A percentile compares a stretch with the other conserved stretches of the same genome.
phyloP scores from a whole-genome alignment of 2,329 filamentous ascomycete genomes.

The Drechslerella stenobrocha region DNA sequence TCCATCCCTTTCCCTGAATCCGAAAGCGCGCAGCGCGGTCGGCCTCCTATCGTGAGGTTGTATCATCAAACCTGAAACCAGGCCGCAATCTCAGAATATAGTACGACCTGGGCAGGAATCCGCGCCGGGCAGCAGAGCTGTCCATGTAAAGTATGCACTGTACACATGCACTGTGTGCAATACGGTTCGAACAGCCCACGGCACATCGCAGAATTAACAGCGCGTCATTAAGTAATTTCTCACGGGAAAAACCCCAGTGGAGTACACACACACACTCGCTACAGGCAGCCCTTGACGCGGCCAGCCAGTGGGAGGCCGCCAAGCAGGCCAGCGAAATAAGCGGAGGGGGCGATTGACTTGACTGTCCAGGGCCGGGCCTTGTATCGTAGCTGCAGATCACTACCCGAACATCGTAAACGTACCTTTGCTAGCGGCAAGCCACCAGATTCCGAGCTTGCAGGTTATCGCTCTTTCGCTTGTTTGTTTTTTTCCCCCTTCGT shows the following conservation, averaged over 20 bases:
- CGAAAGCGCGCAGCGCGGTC: no score
- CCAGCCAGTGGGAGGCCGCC: slow-evolving; percentile 12
- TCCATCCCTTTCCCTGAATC: no score
- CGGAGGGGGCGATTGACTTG: slow-evolving; percentile 19
- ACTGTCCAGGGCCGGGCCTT: slow-evolving; percentile 24
- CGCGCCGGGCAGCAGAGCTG: no score
- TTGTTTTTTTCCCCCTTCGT: no score
- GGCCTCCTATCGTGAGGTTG: background rate
- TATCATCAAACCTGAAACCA: background rate
- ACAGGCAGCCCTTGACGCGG: background rate
- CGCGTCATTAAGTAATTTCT: slow-evolving; percentile 20
- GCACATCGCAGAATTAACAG: slow-evolving; percentile 47
- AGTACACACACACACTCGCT: slow-evolving; percentile 5
- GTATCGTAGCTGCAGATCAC: slow-evolving; percentile 48
- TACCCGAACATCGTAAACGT: slow-evolving; percentile 28
- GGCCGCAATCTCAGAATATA: background rate
- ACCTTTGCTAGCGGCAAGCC: slow-evolving; percentile 45
- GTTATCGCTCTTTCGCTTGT: background rate
- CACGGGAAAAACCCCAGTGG: background rate
- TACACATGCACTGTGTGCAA: no score
- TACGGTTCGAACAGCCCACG: slow-evolving; percentile 17
- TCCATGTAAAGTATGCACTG: no score
- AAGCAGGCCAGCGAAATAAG: slow-evolving; percentile 26
- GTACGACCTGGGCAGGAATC: no score
- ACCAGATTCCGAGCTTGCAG: slow-evolving; percentile 37